Evolutionary conservation across 2,329 filamentous ascomycete genomes (phyloP).

Genomic region (Pyrenophora graminea): DNA sequence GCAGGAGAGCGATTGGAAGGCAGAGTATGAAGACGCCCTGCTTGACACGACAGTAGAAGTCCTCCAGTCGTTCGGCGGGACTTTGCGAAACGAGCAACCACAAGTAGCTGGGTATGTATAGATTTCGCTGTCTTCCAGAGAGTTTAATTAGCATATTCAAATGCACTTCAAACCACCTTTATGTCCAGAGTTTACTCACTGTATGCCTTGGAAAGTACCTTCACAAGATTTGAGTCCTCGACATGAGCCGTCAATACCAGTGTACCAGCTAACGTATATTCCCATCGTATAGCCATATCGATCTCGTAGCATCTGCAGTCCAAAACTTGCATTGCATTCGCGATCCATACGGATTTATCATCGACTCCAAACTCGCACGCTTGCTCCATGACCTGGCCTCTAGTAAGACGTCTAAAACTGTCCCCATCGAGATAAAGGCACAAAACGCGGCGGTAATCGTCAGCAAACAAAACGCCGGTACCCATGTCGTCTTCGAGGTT

Average conservation of each 20-base stretch:
- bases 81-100: conserved; percentile 3
- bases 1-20: conserved; percentile 37
- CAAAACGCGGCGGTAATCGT: conserved; percentile 57
- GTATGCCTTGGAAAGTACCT: too few species aligned
- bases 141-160: too few species aligned
- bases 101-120: too few species aligned
- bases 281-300: too few species aligned
- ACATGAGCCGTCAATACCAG: too few species aligned
- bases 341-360: conserved; percentile 16
- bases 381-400: conserved; percentile 21
- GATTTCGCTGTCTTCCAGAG: too few species aligned
- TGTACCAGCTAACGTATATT: too few species aligned
- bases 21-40: conserved; percentile 18
- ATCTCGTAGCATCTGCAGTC: conserved; percentile 7
- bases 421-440: conserved; percentile 49
- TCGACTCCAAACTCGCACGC: conserved; percentile 11
- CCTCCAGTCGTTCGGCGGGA: conserved; percentile 14
- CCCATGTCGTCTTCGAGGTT: conserved; percentile 44
- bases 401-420: conserved; percentile 4
- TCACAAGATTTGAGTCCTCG: too few species aligned
- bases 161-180: too few species aligned
- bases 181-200: too few species aligned
- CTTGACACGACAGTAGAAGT: conserved; percentile 14
- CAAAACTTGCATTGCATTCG: conserved; percentile 17
- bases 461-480: conserved; percentile 20